phyloP scores from a whole-genome alignment of 805 yeast genomes.

The Saccharomycopsis microspora region DNA sequence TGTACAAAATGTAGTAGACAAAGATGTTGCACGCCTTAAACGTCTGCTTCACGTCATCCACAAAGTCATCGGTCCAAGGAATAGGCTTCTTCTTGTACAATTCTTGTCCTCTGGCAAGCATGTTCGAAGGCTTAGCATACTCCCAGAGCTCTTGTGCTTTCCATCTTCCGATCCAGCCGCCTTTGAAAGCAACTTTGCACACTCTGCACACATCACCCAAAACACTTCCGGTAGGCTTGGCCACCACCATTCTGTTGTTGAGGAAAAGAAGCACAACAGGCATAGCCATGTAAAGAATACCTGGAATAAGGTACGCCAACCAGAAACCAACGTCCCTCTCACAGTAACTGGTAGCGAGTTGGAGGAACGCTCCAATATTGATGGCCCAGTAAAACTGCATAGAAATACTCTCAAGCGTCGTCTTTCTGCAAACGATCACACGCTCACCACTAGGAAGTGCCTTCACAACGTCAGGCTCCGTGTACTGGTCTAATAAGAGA shows the following conservation, averaged over 20 bases:
- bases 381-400: conserved; percentile 44
- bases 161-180: conserved; percentile 33
- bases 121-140: conserved; percentile 33
- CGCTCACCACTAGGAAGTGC: conserved; percentile 23
- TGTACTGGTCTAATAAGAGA: conserved; percentile 40
- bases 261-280: conserved; percentile 33
- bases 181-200: conserved; percentile 27
- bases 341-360: conserved; percentile 38
- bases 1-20: conserved; percentile 11
- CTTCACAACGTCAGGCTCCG: conserved; percentile 43
- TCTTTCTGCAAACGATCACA: conserved; percentile 7
- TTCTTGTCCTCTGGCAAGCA: conserved; percentile 31
- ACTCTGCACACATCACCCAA: conserved; percentile 33
- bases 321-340: conserved; percentile 43
- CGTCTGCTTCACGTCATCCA: conserved; percentile 51
- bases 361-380: conserved; percentile 43
- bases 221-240: conserved; percentile 32
- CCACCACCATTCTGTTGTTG: conserved; percentile 21
- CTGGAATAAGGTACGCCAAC: conserved; percentile 41
- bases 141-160: conserved; percentile 34
- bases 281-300: conserved; percentile 40
- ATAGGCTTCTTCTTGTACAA: conserved; percentile 22
- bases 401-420: conserved; percentile 23
- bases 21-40: conserved; percentile 40
- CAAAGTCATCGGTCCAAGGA: conserved; percentile 41